phyloP scores from a whole-genome alignment of 768 basidiomycete species.

The Lactarius akahatsu region DNA sequence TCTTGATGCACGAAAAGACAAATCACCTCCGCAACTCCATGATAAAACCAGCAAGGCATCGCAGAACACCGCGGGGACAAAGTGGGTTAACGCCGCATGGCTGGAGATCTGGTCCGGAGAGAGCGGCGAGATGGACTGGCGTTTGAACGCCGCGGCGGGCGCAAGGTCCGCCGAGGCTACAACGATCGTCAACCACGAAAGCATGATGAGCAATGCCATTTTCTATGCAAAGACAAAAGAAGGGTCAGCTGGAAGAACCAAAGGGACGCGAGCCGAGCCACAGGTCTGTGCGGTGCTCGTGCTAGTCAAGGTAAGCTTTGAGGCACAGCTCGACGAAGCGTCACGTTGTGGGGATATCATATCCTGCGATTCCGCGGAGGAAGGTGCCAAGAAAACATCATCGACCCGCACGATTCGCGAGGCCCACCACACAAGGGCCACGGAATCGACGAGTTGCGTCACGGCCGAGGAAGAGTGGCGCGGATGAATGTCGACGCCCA shows the following conservation, averaged over 20 bases:
- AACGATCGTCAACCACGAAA: background rate
- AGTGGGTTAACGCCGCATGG: conserved; percentile 50
- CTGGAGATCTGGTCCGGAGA: conserved; percentile 37
- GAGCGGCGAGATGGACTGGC: conserved; percentile 8
- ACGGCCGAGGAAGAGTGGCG: too few relatives aligned
- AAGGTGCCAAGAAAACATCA: too few relatives aligned
- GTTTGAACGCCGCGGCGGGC: background rate
- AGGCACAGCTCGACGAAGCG: background rate
- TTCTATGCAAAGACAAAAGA: background rate
- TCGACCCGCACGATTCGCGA: background rate
- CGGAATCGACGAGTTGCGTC: too few relatives aligned
- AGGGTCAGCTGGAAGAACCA: background rate
- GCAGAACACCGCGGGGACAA: conserved; percentile 53
- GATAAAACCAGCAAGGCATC: conserved; percentile 31
- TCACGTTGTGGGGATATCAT: background rate
- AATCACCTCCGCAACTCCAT: conserved; percentile 3
- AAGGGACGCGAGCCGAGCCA: background rate
- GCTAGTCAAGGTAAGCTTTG: background rate
- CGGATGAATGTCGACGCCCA: background rate
- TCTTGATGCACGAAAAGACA: background rate
- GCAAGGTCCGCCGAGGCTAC: conserved; percentile 1
- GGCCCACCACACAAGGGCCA: background rate
- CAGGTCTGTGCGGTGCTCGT: background rate
- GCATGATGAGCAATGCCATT: background rate
- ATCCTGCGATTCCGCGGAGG: background rate